Evolutionary conservation across 768 basidiomycete genomes (phyloP).

Genomic region (Pleurotus tuoliensis): DNA sequence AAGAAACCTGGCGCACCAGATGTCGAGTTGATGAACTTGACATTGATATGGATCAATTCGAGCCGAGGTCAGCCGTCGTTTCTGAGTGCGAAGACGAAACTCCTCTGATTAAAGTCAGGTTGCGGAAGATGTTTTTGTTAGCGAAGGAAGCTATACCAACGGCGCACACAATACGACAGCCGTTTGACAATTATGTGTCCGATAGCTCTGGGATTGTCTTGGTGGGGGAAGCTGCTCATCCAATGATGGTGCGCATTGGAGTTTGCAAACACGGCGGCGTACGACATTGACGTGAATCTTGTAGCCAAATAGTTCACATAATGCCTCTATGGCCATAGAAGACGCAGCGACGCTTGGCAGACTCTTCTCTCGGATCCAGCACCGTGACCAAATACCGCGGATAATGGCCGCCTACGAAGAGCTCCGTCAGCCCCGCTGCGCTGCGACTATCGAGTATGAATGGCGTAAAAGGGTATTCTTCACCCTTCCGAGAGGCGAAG

Average conservation of each 20-base stretch:
- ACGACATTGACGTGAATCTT: not conserved
- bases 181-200: slow-evolving; percentile 47
- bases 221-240: slow-evolving; percentile 62
- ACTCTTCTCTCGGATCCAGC: slow-evolving; percentile 51
- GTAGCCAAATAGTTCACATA: slow-evolving; percentile 54
- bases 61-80: slow-evolving; percentile 26
- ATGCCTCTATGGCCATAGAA: slow-evolving; percentile 50
- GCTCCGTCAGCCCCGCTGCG: slow-evolving; percentile 48
- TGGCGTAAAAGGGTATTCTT: slow-evolving; percentile 41
- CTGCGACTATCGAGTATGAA: slow-evolving; percentile 42
- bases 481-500: slow-evolving; percentile 37
- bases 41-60: slow-evolving; percentile 30
- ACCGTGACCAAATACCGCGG: slow-evolving; percentile 42
- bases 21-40: slow-evolving; percentile 29
- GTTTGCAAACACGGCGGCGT: not conserved
- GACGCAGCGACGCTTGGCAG: slow-evolving; percentile 58
- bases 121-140: slow-evolving; percentile 29
- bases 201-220: slow-evolving; percentile 42
- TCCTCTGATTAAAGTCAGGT: slow-evolving; percentile 14
- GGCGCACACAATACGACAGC: slow-evolving; percentile 23
- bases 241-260: slow-evolving; percentile 36
- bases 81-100: not conserved
- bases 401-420: slow-evolving; percentile 57
- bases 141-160: slow-evolving; percentile 25
- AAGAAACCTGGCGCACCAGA: slow-evolving; percentile 26